Evolutionary conservation across 2,329 filamentous ascomycete genomes (phyloP).

Genomic region (Curvularia lunata): DNA sequence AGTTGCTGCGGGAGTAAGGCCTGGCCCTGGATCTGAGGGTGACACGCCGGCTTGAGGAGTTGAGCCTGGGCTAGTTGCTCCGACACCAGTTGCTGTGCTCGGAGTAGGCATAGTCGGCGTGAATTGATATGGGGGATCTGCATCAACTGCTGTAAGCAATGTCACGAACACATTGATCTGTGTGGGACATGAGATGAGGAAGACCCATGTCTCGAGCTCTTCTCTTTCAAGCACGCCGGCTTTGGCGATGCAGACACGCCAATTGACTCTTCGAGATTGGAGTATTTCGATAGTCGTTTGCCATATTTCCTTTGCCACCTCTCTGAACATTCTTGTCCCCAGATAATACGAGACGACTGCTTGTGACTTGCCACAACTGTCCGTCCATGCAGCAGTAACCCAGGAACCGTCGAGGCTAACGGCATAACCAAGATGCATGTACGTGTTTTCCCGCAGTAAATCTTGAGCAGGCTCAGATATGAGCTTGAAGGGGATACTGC

Average conservation of each 20-base stretch:
- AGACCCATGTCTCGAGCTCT: slow-evolving; percentile 61
- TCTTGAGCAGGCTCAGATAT: slow-evolving; percentile 71
- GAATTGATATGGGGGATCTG: slow-evolving; percentile 68
- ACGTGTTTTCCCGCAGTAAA: slow-evolving; percentile 77
- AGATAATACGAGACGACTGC: slow-evolving; percentile 76
- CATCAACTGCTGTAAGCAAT: slow-evolving; percentile 69
- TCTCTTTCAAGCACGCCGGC: slow-evolving; percentile 70
- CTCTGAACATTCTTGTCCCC: slow-evolving; percentile 64
- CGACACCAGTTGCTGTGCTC: slow-evolving; percentile 21
- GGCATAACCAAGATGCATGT: slow-evolving; percentile 80
- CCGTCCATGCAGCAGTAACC: slow-evolving; percentile 82
- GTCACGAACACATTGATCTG: slow-evolving; percentile 53
- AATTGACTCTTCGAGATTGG: slow-evolving; percentile 71
- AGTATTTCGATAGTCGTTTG: slow-evolving; percentile 77
- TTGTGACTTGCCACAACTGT: slow-evolving; percentile 76
- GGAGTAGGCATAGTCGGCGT: slow-evolving; percentile 56
- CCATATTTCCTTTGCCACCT: slow-evolving; percentile 79
- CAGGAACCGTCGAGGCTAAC: slow-evolving; percentile 77
- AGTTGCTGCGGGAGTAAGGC: slow-evolving; percentile 70
- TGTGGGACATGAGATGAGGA: slow-evolving; percentile 45
- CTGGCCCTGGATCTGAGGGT: slow-evolving; percentile 40
- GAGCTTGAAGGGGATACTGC: slow-evolving; percentile 77
- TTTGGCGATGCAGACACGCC: slow-evolving; percentile 78
- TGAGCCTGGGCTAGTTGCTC: slow-evolving; percentile 36
- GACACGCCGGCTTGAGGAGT: slow-evolving; percentile 45